Conservation (phyloP, 345 rosid species). For the Eutrema heterophyllum region DNA sequence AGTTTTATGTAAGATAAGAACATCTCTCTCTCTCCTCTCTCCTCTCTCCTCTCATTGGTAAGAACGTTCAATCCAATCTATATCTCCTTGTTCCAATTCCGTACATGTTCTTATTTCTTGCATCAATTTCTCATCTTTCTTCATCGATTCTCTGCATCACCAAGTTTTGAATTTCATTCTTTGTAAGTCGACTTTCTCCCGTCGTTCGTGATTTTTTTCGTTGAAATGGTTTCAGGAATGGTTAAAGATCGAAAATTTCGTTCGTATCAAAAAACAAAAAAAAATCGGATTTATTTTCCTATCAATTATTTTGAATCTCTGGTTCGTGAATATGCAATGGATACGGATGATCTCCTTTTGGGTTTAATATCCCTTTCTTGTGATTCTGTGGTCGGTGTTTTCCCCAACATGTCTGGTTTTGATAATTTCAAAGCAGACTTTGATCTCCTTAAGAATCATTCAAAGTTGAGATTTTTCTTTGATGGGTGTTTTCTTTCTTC, state of each 20-base stretch:
- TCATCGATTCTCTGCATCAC: not conserved
- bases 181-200: constrained; percentile 11
- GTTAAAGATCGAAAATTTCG: not conserved
- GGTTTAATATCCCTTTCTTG: not conserved
- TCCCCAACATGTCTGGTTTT: not conserved
- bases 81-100: not conserved
- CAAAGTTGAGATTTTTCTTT: not conserved
- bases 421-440: not conserved
- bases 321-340: not conserved
- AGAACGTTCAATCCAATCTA: constrained; percentile 22
- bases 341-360: constrained; percentile 1
- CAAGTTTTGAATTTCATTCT: constrained; percentile 3
- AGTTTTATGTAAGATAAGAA: constrained; percentile 19
- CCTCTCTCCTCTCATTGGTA: constrained; percentile 14
- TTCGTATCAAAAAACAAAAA: too few relatives aligned
- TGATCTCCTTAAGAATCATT: not conserved
- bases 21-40: not conserved
- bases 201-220: not conserved
- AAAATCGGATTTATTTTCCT: not conserved
- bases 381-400: not conserved
- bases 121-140: not conserved
- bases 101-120: not conserved
- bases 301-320: not conserved
- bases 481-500: not conserved
- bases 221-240: constrained; percentile 9